Conservation (phyloP, 2,329 filamentous ascomycete species). For the Dothideomycetes sp. region DNA sequence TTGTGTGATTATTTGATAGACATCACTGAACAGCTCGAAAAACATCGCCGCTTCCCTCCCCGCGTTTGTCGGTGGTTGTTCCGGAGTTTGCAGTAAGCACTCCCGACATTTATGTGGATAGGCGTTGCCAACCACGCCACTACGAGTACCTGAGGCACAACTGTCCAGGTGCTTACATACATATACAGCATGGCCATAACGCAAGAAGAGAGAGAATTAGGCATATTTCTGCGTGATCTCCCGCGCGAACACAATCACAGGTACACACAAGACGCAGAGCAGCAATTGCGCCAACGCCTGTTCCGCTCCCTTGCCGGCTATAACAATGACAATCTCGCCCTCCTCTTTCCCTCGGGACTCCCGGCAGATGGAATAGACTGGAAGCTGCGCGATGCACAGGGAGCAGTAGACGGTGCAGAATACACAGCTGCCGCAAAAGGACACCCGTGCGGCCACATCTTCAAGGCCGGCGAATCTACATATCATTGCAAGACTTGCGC, state of each 20-base stretch:
- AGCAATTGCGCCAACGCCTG: conserved; percentile 64
- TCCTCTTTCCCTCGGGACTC: conserved; percentile 69
- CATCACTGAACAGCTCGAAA: too few relatives aligned
- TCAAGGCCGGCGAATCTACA: conserved; percentile 85
- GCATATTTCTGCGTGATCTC: conserved; percentile 67
- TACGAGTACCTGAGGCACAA: too few relatives aligned
- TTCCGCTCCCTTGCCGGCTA: conserved; percentile 80
- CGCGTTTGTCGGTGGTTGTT: too few relatives aligned
- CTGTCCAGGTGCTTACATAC: background rate
- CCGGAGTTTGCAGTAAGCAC: too few relatives aligned
- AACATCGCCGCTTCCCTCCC: too few relatives aligned
- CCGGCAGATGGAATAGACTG: conserved; percentile 31
- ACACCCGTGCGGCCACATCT: conserved; percentile 93
- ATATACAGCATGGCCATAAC: conserved; percentile 21
- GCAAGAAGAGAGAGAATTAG: conserved; percentile 55
- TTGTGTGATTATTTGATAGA: too few relatives aligned
- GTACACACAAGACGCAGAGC: conserved; percentile 60
- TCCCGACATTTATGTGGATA: too few relatives aligned
- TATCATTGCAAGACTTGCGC: conserved; percentile 93
- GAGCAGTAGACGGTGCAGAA: conserved; percentile 85
- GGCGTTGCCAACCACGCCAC: too few relatives aligned
- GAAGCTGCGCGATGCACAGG: conserved; percentile 79
- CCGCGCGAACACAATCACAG: conserved; percentile 63
- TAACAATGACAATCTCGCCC: conserved; percentile 59
- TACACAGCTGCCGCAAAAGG: conserved; percentile 87